Base-by-base conservation (phyloP, 2,329 filamentous ascomycete genomes). In the Septoria linicola region DNA sequence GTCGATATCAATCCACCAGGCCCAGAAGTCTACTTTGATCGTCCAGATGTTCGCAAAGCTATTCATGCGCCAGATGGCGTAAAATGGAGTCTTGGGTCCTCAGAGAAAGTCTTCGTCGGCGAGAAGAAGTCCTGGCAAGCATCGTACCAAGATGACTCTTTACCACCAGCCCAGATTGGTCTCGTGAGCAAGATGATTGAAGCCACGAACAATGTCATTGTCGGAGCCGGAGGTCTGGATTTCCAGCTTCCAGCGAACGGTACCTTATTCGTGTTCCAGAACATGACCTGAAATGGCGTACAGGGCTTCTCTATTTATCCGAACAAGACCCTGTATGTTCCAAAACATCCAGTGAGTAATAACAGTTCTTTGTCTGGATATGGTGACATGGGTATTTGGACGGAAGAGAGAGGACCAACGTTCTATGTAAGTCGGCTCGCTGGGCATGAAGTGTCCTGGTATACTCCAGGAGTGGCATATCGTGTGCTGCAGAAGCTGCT, bases 271-370 rank as follows among this genome's bases (percentile, higher is more conserved):
- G 72, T 74, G 3, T 68, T 80, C 32, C 76, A 80, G 60, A 80
- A 80, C 64, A 73, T 78, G 68, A 80, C 76, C n/a, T 79, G 76
- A 75, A 72, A 76, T 59, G 76, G 76, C 11, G 54, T 62, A 2
- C 72, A 76, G 43, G 76, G 76, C 8, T 71, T 80, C 35, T 69
- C 74, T 19, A 50, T 62, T 4, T 70, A 71, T 17, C 76, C 76
- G 0, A 61, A 55, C 14, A 68, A 57, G 17, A 64, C 65, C 1
- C 69, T 77, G 36, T 75, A 72, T 53, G 68, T 68, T 0, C 74
- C 75, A 0, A 73, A 73, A 60, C 72, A 76, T 57, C 69, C 70
- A 1, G 70, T 72, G 51, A 72, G 68, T 54, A 72, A 72, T 8
- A 8, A 8, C 8, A 17, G 34, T 8, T n/a, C 34, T 36, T 17